Evolutionary conservation across 2,329 filamentous ascomycete species (phyloP).

Genomic region (Zasmidium citrigriseum): DNA sequence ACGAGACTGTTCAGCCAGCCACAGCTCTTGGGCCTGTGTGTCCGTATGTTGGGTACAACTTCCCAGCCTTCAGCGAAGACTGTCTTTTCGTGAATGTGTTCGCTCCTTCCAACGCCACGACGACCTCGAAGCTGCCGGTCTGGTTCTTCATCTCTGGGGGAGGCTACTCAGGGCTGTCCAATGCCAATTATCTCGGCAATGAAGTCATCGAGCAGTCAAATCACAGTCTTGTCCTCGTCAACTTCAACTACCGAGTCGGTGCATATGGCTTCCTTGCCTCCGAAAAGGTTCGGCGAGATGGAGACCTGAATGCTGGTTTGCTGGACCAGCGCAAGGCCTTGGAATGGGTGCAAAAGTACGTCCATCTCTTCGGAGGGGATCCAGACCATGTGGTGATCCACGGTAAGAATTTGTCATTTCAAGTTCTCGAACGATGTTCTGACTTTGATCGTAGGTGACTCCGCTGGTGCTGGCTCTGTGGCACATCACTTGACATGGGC

Average conservation of each 20-base stretch:
- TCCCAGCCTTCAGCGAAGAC: conserved; percentile 29
- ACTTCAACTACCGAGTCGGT: conserved; percentile 52
- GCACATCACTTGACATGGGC: neutral
- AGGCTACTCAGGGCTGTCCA: conserved; percentile 37
- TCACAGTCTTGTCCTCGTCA: conserved; percentile 51
- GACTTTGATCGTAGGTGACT: neutral
- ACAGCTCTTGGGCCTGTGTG: conserved; percentile 20
- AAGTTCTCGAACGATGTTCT: neutral
- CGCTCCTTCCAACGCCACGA: conserved; percentile 35
- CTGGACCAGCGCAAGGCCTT: conserved; percentile 53
- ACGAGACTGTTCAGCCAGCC: conserved; percentile 19
- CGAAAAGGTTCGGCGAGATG: conserved; percentile 41
- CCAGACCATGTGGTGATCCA: conserved; percentile 13
- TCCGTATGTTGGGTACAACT: conserved; percentile 14
- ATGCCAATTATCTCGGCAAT: conserved; percentile 39
- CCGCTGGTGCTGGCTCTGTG: neutral
- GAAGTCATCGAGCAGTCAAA: conserved; percentile 48
- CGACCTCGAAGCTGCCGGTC: conserved; percentile 35
- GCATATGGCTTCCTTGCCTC: conserved; percentile 47
- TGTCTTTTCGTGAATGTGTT: conserved; percentile 37
- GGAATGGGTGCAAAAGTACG: conserved; percentile 55
- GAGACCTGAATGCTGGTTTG: conserved; percentile 42
- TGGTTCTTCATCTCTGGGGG: conserved; percentile 45
- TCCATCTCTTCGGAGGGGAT: conserved; percentile 50
- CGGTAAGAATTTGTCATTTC: neutral